Base-by-base conservation (phyloP, 148 eudicot species). In the Arbutus unedo region DNA sequence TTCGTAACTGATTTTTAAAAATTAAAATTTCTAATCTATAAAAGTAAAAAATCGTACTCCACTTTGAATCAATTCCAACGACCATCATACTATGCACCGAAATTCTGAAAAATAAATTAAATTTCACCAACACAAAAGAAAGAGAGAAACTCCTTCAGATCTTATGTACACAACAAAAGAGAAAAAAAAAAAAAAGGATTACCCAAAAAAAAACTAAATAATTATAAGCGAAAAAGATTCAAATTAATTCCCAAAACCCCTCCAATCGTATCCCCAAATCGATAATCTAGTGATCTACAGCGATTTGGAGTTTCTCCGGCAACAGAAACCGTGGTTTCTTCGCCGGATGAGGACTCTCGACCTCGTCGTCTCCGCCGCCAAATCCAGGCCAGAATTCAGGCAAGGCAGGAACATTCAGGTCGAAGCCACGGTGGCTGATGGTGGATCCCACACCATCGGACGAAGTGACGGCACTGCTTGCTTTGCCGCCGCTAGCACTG, bases 361-460 rank as follows among this genome's bases (percentile, higher is more conserved):
- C 98, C 78, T 96, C 99, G 7, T 93, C 93, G 13, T 92, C 98
- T 47, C 49, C 93, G 31, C 92, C 96, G 50, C 50, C 74, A 31
- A 86, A 51, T 54, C 81, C 82, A 76, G 54, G 53, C 83, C 79
- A 71, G 74, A 92, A 93, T 64, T 92, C 97, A 48, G 97, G 96
- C 88, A 88, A 41, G 1, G 95, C 94, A 54, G 98, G 97, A 81
- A 94, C 5, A 87, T 96, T 96, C 77, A 97, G 82, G 87, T 97
- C 99, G 79, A 97, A 93, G 18, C 86, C 91, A 25, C 92, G 84
- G 57, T 88, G 85, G 77, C 85, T 91, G 5, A 81, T 60, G 23
- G 97, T 87, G 11, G 99, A 96, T 15, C 99, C 99, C 56, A 89
- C 94, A 1, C 98, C 98, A 74, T 93, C 97, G 0, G 98, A 96